A percentile compares a stretch with the other conserved stretches of the same genome.
Evolutionary conservation across 2,329 filamentous ascomycete genomes (phyloP).

Genomic region (Aureobasidium sp.): DNA sequence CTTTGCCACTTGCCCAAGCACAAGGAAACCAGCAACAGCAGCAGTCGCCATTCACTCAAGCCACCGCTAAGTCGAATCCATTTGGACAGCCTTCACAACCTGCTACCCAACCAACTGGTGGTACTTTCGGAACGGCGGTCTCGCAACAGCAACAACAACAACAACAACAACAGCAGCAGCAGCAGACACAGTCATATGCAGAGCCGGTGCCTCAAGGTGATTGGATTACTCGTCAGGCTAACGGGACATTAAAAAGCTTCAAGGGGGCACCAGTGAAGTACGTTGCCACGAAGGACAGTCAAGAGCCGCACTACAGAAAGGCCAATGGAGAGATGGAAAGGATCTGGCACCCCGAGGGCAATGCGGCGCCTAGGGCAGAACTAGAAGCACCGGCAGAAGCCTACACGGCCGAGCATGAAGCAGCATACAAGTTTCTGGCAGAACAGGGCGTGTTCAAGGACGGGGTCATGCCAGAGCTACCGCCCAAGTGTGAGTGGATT

Average conservation of each 20-base stretch:
- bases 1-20: conserved; percentile 10
- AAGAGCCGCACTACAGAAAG: neutral
- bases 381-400: conserved; percentile 50
- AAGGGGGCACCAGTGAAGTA: neutral
- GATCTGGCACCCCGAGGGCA: conserved; percentile 65
- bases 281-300: neutral
- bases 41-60: conserved; percentile 14
- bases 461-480: conserved; percentile 65
- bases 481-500: conserved; percentile 68
- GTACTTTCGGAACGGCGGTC: neutral
- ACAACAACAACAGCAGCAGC: neutral
- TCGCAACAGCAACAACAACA: neutral
- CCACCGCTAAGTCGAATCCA: neutral
- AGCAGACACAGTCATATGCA: neutral
- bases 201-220: neutral
- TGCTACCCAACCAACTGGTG: neutral
- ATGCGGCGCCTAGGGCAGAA: conserved; percentile 46
- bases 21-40: conserved; percentile 9
- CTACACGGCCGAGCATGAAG: conserved; percentile 53
- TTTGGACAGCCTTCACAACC: conserved; percentile 15
- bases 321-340: conserved; percentile 49
- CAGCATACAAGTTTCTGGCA: conserved; percentile 56
- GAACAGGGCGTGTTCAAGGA: conserved; percentile 60
- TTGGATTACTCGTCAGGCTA: conserved; percentile 1
- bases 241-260: neutral